Percentiles rank a stretch among this genome's conserved stretches.
These are phyloP conservation scores for Mortierella antarctica DNA, from an alignment of 192 early-diverging fungal genomes.

Conservation along the genomic window DNA sequence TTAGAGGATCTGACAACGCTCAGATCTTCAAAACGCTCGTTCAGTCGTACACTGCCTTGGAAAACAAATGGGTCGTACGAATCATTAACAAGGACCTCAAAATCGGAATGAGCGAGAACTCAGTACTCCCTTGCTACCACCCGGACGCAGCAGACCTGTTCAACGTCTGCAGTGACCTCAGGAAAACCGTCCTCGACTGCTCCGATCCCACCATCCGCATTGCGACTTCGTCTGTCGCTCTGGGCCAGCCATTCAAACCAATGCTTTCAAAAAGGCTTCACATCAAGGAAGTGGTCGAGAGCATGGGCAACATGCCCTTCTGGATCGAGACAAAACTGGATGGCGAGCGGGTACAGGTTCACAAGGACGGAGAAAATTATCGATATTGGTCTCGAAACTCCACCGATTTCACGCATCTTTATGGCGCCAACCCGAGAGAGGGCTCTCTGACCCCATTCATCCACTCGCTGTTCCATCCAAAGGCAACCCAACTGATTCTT, in stretches of 20 bases:
- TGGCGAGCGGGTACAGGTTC: slow-evolving; percentile 81
- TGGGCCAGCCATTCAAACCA: slow-evolving; percentile 76
- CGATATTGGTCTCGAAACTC: slow-evolving; percentile 71
- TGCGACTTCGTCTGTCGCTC: slow-evolving; percentile 56
- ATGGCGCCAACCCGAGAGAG: slow-evolving; percentile 65
- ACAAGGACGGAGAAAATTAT: slow-evolving; percentile 62
- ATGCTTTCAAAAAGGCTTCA: slow-evolving; percentile 70
- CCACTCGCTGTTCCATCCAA: slow-evolving; percentile 58
- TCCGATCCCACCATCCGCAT: slow-evolving; percentile 56
- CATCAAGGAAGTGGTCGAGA: slow-evolving; percentile 57
- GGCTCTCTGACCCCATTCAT: slow-evolving; percentile 70
- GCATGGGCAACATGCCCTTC: slow-evolving; percentile 63
- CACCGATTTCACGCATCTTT: slow-evolving; percentile 76
- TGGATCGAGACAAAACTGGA: slow-evolving; percentile 89
- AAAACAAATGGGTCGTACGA: slow-evolving; percentile 82
- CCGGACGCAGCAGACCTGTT: slow-evolving; percentile 75
- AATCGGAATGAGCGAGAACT: slow-evolving; percentile 77
- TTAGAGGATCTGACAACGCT: slow-evolving; percentile 52
- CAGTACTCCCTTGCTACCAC: slow-evolving; percentile 73
- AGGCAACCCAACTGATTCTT: slow-evolving; percentile 72
- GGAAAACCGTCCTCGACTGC: slow-evolving; percentile 66
- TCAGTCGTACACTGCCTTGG: slow-evolving; percentile 66
- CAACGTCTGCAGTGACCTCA: slow-evolving; percentile 73
- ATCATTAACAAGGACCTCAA: slow-evolving; percentile 84
- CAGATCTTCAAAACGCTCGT: slow-evolving; percentile 66